phyloP scores from a whole-genome alignment of 805 yeast species.

The Wickerhamiella galacta region DNA sequence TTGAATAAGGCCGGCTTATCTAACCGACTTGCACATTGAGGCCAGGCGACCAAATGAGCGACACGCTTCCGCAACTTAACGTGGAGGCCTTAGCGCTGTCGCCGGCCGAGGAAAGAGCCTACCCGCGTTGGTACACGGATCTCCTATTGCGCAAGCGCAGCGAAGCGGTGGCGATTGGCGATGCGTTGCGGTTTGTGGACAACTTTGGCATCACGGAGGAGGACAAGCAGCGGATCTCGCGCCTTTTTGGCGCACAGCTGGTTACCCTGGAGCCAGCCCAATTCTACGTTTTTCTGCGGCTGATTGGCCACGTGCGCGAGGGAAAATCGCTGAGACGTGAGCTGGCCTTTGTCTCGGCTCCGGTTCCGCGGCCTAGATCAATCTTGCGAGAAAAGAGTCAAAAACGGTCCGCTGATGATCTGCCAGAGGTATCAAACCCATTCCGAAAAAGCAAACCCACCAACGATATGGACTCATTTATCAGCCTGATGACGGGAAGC shows the following conservation, averaged over 20 bases:
- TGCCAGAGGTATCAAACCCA: constrained; percentile 12
- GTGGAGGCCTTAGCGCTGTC: constrained; percentile 38
- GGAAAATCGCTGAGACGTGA: constrained; percentile 31
- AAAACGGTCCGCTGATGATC: not conserved
- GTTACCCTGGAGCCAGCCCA: constrained; percentile 68
- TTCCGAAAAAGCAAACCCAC: constrained; percentile 21
- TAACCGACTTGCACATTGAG: too few relatives aligned
- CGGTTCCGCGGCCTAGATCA: constrained; percentile 65
- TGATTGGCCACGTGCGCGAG: constrained; percentile 53
- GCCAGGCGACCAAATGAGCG: too few relatives aligned
- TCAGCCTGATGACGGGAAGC: constrained; percentile 80
- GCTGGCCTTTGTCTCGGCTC: constrained; percentile 30
- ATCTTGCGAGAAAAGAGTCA: constrained; percentile 32
- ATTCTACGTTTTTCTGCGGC: constrained; percentile 72
- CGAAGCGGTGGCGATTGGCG: constrained; percentile 49
- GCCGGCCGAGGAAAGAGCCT: constrained; percentile 63
- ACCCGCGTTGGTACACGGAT: constrained; percentile 86
- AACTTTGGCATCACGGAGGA: constrained; percentile 51
- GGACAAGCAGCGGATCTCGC: constrained; percentile 27
- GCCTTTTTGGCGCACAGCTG: constrained; percentile 20
- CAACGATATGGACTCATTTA: constrained; percentile 69
- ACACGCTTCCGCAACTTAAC: constrained; percentile 10
- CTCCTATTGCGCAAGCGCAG: constrained; percentile 51
- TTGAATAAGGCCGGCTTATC: too few relatives aligned
- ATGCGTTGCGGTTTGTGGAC: constrained; percentile 59